phyloP scores from a whole-genome alignment of 163 green algal species.

The Volvox carteri region DNA sequence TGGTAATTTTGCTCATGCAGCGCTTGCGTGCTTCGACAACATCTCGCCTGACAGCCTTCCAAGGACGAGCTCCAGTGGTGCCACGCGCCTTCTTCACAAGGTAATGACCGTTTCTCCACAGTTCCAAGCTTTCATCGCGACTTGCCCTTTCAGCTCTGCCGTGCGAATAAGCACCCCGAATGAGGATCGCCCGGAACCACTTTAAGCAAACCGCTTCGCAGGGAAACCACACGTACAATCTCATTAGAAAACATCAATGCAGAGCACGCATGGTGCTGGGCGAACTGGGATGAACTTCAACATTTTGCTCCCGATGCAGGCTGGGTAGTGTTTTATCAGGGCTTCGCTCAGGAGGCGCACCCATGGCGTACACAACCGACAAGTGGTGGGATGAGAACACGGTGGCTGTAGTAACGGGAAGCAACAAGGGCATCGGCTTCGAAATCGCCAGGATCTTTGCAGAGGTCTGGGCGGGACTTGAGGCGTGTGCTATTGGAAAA shows the following conservation, averaged over 20 bases:
- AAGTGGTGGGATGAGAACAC: conserved; percentile 65
- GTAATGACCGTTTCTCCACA: neutral
- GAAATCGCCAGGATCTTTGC: conserved; percentile 64
- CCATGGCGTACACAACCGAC: conserved; percentile 11
- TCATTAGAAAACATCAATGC: too few relatives aligned
- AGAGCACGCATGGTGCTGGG: too few relatives aligned
- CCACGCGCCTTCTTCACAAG: conserved; percentile 30
- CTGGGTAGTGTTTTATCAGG: conserved; percentile 7
- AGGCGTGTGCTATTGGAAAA: too few relatives aligned
- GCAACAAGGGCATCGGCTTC: conserved; percentile 72
- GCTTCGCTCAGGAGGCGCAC: neutral
- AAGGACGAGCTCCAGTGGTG: neutral
- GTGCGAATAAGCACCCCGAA: too few relatives aligned
- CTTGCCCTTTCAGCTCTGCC: too few relatives aligned
- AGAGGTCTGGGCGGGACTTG: conserved; percentile 29
- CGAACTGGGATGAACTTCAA: too few relatives aligned
- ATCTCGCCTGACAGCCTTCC: neutral
- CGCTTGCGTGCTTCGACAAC: neutral
- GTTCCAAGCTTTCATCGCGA: too few relatives aligned
- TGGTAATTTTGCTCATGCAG: conserved; percentile 1
- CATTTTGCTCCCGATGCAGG: neutral
- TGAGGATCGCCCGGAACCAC: too few relatives aligned
- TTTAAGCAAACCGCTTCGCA: too few relatives aligned
- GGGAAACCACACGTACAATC: too few relatives aligned
- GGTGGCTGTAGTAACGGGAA: conserved; percentile 57